Evolutionary conservation across 139 green algal genomes (phyloP).

Genomic region (Deuterostichococcus epilithicus): DNA sequence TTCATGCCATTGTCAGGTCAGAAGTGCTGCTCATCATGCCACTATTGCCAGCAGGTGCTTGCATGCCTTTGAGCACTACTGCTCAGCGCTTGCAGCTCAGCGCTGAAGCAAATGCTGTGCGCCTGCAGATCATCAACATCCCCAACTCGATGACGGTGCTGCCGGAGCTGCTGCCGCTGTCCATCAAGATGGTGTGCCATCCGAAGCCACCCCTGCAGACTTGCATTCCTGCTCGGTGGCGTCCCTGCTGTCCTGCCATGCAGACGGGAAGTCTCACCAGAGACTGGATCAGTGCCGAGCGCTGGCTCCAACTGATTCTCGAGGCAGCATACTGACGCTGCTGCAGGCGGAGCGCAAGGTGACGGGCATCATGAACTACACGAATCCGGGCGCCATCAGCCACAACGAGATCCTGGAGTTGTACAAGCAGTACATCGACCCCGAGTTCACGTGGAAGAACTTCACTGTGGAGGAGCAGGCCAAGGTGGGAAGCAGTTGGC

Average conservation of each 20-base stretch:
- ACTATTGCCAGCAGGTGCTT: background rate
- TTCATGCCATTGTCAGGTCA: background rate
- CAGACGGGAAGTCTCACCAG: no score
- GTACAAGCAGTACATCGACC: constrained; percentile 95
- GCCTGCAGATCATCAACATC: constrained; percentile 79
- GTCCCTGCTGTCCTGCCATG: no score
- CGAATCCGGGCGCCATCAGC: constrained; percentile 92
- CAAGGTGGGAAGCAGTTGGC: no score
- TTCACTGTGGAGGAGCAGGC: constrained; percentile 95
- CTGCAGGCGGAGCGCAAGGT: constrained; percentile 70
- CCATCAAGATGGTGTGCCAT: constrained; percentile 85
- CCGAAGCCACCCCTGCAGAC: constrained; percentile 4
- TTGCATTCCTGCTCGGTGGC: constrained; percentile 1
- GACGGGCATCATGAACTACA: constrained; percentile 98
- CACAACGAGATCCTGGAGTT: constrained; percentile 97
- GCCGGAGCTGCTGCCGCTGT: constrained; percentile 88
- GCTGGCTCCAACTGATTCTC: no score
- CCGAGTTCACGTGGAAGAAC: constrained; percentile 91
- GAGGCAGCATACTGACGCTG: background rate
- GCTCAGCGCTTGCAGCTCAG: no score
- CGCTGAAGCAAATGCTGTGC: background rate
- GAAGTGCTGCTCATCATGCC: no score
- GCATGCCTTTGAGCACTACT: background rate
- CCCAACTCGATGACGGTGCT: constrained; percentile 98
- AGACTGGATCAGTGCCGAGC: no score